These are phyloP conservation scores for Talaromyces sp. DNA, from an alignment of 2,329 filamentous ascomycete species.

Conservation along the genomic window DNA sequence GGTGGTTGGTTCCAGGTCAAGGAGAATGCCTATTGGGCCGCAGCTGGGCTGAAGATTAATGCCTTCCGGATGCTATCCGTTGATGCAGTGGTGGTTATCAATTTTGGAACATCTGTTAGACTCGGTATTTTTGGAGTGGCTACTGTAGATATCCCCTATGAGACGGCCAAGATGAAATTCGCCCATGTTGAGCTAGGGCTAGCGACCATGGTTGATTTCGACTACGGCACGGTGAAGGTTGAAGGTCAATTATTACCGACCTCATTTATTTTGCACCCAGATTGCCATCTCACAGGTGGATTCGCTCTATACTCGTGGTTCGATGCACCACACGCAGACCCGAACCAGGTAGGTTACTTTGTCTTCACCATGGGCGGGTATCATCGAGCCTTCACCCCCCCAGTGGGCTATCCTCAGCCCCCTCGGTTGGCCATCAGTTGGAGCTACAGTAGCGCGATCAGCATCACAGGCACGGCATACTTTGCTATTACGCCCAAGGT, in stretches of 20 bases:
- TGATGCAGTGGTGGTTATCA: background rate
- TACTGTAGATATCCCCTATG: background rate
- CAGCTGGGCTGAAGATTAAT: background rate
- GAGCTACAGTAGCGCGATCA: slow-evolving; percentile 25
- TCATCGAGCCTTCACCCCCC: slow-evolving; percentile 33
- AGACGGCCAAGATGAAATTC: slow-evolving; percentile 16
- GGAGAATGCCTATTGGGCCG: background rate
- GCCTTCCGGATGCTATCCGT: background rate
- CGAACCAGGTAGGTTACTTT: slow-evolving; percentile 30
- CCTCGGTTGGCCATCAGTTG: slow-evolving; percentile 38
- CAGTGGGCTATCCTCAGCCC: slow-evolving; percentile 35
- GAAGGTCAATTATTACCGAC: slow-evolving; percentile 39
- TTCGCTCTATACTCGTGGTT: slow-evolving; percentile 42
- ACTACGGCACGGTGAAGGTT: slow-evolving; percentile 30
- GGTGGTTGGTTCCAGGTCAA: no score
- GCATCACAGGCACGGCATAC: slow-evolving; percentile 39
- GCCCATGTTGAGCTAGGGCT: slow-evolving; percentile 39
- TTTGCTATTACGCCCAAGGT: slow-evolving; percentile 45
- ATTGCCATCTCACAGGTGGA: slow-evolving; percentile 42
- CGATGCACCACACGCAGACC: slow-evolving; percentile 11
- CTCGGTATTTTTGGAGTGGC: background rate
- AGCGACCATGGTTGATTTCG: slow-evolving; percentile 29
- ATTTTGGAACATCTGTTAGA: background rate
- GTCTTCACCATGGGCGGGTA: slow-evolving; percentile 47
- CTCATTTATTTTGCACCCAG: slow-evolving; percentile 36